These are phyloP conservation scores for Cercospora canescens DNA, from an alignment of 2,329 filamentous ascomycete genomes.

Conservation along the genomic window DNA sequence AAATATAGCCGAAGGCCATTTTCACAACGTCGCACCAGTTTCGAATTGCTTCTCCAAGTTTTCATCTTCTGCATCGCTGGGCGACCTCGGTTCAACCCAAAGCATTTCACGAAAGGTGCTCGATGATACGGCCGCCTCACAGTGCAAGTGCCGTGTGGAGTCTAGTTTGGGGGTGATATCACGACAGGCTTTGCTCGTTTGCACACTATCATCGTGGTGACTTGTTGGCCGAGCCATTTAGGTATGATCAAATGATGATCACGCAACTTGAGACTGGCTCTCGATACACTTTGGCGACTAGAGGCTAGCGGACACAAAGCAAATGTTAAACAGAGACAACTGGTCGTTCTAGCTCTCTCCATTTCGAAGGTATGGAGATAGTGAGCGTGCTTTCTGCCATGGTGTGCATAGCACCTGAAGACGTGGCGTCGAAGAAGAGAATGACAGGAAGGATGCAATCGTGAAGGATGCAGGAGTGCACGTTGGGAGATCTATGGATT, in stretches of 20 bases:
- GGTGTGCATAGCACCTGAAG: neutral
- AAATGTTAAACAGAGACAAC: too few relatives aligned
- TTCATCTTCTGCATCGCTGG: neutral
- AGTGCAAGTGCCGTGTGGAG: neutral
- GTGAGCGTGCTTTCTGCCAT: too few relatives aligned
- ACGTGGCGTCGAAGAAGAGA: neutral
- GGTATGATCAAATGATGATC: neutral
- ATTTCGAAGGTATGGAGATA: too few relatives aligned
- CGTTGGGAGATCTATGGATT: too few relatives aligned
- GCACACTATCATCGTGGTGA: neutral
- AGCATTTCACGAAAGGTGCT: neutral
- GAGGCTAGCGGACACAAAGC: neutral
- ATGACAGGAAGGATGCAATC: neutral
- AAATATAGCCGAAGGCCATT: neutral
- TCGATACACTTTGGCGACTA: neutral
- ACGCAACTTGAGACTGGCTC: neutral
- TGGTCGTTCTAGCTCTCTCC: too few relatives aligned
- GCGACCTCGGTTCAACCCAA: neutral
- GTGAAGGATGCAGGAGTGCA: neutral
- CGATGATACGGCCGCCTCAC: neutral
- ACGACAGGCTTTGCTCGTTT: neutral
- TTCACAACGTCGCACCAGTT: neutral
- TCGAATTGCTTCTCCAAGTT: neutral
- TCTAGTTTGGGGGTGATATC: neutral
- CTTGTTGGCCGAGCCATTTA: neutral